Percentiles rank a stretch among this genome's conserved stretches.
These are phyloP conservation scores for Nakazawaea molendinolei DNA, from an alignment of 805 yeast species.

Conservation along the genomic window DNA sequence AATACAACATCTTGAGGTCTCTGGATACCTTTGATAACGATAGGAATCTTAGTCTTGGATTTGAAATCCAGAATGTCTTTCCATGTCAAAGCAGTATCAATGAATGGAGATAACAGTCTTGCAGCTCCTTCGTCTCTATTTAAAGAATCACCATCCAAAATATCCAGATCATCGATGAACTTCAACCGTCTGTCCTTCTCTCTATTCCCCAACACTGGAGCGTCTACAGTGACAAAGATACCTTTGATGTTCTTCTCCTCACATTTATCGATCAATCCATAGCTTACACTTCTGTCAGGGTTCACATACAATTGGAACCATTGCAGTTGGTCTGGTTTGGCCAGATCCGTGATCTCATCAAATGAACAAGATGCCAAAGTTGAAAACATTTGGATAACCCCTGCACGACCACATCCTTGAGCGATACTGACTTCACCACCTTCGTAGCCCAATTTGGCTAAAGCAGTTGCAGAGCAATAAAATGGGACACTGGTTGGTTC, in stretches of 20 bases:
- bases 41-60: slow-evolving; percentile 37
- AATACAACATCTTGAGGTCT: slow-evolving; percentile 68
- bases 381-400: slow-evolving; percentile 37
- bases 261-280: slow-evolving; percentile 25
- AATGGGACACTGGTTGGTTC: slow-evolving; percentile 65
- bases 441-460: slow-evolving; percentile 86
- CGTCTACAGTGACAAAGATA: slow-evolving; percentile 34
- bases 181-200: slow-evolving; percentile 36
- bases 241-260: slow-evolving; percentile 27
- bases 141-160: slow-evolving; percentile 61
- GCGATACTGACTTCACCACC: slow-evolving; percentile 90
- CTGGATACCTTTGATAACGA: slow-evolving; percentile 77
- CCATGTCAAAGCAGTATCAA: slow-evolving; percentile 24
- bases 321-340: slow-evolving; percentile 29
- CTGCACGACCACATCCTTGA: slow-evolving; percentile 66
- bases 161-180: slow-evolving; percentile 42
- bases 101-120: slow-evolving; percentile 74
- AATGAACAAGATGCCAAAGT: slow-evolving; percentile 38
- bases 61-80: slow-evolving; percentile 17
- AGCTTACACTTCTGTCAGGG: slow-evolving; percentile 23
- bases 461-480: slow-evolving; percentile 86
- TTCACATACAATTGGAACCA: slow-evolving; percentile 36
- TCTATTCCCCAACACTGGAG: slow-evolving; percentile 36
- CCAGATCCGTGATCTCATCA: slow-evolving; percentile 35
- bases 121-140: slow-evolving; percentile 80